phyloP scores from a whole-genome alignment of 352 stramenopile species.

The Pythium biforme region DNA sequence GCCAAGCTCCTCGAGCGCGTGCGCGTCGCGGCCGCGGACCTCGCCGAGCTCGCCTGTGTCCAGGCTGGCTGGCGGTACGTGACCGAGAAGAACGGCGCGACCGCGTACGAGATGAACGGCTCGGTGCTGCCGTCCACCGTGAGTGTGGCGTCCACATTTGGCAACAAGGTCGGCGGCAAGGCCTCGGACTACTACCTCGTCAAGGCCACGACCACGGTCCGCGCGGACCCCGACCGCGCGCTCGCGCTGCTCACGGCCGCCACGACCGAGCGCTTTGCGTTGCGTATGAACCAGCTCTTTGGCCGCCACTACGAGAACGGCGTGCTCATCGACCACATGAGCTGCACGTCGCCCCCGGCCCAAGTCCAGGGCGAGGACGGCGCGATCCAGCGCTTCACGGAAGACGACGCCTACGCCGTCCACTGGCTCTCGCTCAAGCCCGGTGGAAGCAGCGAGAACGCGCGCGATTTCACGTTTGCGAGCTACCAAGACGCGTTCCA shows the following conservation, averaged over 20 bases:
- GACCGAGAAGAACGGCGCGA: constrained; percentile 48
- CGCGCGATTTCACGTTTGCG: constrained; percentile 66
- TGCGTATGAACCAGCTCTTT: constrained; percentile 64
- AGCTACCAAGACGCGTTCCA: constrained; percentile 69
- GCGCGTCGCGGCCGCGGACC: constrained; percentile 53
- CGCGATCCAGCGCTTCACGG: constrained; percentile 5
- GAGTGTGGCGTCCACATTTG: constrained; percentile 17
- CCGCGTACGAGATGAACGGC: constrained; percentile 64
- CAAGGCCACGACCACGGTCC: constrained; percentile 54
- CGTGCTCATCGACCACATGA: constrained; percentile 62
- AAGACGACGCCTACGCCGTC: constrained; percentile 70
- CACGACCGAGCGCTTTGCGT: constrained; percentile 43
- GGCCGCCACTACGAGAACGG: constrained; percentile 47
- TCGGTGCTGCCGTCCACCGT: constrained; percentile 37
- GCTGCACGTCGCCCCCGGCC: constrained; percentile 56
- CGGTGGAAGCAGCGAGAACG: constrained; percentile 39
- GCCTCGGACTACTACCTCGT: constrained; percentile 69
- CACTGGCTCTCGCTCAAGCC: constrained; percentile 63
- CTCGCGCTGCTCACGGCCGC: constrained; percentile 46
- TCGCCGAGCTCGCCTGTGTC: constrained; percentile 46
- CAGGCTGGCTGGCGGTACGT: constrained; percentile 49
- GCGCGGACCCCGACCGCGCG: constrained; percentile 42
- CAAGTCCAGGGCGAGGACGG: constrained; percentile 17
- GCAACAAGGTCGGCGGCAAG: constrained; percentile 36
- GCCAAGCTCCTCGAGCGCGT: constrained; percentile 59